Base-by-base conservation (phyloP, 2,329 filamentous ascomycete genomes). In the Kalmusia sp. region DNA sequence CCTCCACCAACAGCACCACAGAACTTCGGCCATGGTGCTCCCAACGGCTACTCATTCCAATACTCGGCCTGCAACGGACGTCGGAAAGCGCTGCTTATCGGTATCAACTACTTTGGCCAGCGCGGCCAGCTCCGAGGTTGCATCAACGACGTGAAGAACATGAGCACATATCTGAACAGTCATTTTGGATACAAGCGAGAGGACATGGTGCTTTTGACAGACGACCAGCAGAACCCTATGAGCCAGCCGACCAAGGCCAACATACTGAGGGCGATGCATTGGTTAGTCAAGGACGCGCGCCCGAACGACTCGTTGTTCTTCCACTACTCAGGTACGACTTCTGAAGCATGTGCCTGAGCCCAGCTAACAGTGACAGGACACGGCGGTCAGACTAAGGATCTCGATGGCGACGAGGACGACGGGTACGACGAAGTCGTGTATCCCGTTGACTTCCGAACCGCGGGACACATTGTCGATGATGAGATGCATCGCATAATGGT, bases 101-200 rank as follows among this genome's bases (percentile, higher is more conserved):
- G 93, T 50, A 96, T 97, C 80, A 97, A 97, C 78, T 97, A 98
- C 77, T 97, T 97, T 71, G 88, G 90, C 46, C 93, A 97, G 77
- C 87, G 91, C 52, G 93, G 93, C 24, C 91, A 97, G 80, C 82
- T 97, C 41, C 84, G 92, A 52, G 93, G 93, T 39, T 98, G 93
- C 71, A 97, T 97, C 80, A 97, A 98, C 71, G 93, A 98, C 72
- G 93, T 97, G 37, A 91, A 93, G 77, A 97, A 97, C 79, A 96
- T 98, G 92, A 96, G 92, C 19, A 84, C 84, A 44, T 98, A 96
- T 71, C 80, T 98, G 53, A 91, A 91, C 59, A 87, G 93, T 74
- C 87, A 92, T 69, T 97, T 96, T 74, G 90, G 90, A 25, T 98
- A 98, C 75, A 92, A 92, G 77, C 83, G 92, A 53, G 93, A 97